Evolutionary conservation across 2,329 filamentous ascomycete species (phyloP).

Genomic region (Zelopaecilomyces penicillatus): DNA sequence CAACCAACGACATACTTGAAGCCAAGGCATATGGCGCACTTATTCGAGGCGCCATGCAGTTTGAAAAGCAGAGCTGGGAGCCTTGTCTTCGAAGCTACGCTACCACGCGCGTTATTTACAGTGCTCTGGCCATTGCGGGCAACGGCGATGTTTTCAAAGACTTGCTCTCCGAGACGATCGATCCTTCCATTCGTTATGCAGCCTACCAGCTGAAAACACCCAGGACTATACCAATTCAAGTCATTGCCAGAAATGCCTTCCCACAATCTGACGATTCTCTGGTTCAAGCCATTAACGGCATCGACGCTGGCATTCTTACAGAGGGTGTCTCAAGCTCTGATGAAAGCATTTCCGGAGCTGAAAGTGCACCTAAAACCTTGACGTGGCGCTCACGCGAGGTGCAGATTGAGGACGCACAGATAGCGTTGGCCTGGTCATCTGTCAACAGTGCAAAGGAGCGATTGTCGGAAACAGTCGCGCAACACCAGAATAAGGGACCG

Average conservation of each 20-base stretch:
- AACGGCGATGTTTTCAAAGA: constrained; percentile 75
- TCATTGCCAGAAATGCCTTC: constrained; percentile 73
- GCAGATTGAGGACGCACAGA: constrained; percentile 84
- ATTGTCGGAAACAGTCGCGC: constrained; percentile 40
- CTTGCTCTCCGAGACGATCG: constrained; percentile 73
- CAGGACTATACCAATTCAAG: constrained; percentile 70
- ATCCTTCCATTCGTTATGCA: constrained; percentile 88
- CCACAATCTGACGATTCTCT: constrained; percentile 55
- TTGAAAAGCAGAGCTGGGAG: constrained; percentile 86
- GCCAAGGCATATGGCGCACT: constrained; percentile 75
- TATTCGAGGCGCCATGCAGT: constrained; percentile 66
- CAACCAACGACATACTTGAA: constrained; percentile 67
- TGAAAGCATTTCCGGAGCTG: constrained; percentile 39
- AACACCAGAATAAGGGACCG: constrained; percentile 34
- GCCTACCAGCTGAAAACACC: constrained; percentile 87
- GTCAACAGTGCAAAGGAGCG: constrained; percentile 48
- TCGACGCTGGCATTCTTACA: constrained; percentile 61
- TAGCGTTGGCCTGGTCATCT: constrained; percentile 72
- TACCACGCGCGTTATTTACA: constrained; percentile 73
- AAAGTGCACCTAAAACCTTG: constrained; percentile 62
- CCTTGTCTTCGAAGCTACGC: constrained; percentile 68
- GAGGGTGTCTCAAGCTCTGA: constrained; percentile 41
- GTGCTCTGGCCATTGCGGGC: constrained; percentile 53
- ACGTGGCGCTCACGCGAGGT: constrained; percentile 82
- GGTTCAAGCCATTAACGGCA: constrained; percentile 56